Conservation (phyloP, 208 protist genomes). For the Acanthamoeba rhysodes region DNA sequence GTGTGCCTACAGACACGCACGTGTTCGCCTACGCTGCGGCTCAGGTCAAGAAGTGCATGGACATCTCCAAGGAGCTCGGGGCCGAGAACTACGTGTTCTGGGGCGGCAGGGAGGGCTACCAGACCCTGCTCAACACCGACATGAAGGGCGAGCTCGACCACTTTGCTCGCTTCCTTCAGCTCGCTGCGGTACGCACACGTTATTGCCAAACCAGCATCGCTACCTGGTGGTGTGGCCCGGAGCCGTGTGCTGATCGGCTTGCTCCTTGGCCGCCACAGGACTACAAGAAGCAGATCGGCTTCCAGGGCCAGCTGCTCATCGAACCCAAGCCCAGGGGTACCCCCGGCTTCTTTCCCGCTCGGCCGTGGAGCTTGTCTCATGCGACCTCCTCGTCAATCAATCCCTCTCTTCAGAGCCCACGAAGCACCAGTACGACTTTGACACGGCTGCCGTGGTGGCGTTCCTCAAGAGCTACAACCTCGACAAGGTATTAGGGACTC, state of each 20-base stretch:
- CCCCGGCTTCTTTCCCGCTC: background rate
- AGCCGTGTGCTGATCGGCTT: background rate
- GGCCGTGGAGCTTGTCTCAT: too few relatives aligned
- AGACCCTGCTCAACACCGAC: slow-evolving; percentile 80
- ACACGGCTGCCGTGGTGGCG: slow-evolving; percentile 56
- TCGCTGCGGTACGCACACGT: slow-evolving; percentile 47
- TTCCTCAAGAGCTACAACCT: slow-evolving; percentile 69
- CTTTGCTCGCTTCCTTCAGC: slow-evolving; percentile 72
- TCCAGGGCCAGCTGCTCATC: slow-evolving; percentile 74
- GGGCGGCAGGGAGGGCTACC: slow-evolving; percentile 80
- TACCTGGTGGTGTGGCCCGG: too few relatives aligned
- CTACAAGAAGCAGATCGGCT: slow-evolving; percentile 82
- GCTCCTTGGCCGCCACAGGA: background rate
- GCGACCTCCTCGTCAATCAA: background rate
- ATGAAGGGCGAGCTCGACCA: slow-evolving; percentile 74
- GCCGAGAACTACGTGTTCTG: slow-evolving; percentile 81
- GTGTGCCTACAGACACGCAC: background rate
- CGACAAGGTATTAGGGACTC: background rate
- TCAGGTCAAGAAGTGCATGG: slow-evolving; percentile 79
- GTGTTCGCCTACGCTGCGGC: slow-evolving; percentile 80
- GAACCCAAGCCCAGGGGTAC: slow-evolving; percentile 78
- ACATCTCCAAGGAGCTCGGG: slow-evolving; percentile 66
- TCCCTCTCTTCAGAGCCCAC: slow-evolving; percentile 64
- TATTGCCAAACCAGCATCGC: background rate
- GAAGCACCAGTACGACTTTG: slow-evolving; percentile 84